Evolutionary conservation across 768 basidiomycete genomes (phyloP).

Genomic region (Tricholoma matsutake): DNA sequence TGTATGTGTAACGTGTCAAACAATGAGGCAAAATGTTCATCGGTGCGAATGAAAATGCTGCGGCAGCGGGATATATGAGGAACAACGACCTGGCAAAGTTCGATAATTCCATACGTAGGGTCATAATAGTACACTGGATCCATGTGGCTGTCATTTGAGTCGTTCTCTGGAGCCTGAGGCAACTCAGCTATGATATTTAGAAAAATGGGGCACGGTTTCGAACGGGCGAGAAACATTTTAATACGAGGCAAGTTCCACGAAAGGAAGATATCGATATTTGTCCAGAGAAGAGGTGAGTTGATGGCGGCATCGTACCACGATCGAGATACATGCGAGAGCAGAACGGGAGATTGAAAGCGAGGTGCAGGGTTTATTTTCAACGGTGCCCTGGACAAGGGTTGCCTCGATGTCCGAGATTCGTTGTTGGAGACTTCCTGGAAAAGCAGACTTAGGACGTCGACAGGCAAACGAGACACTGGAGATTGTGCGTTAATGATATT

Average conservation of each 20-base stretch:
- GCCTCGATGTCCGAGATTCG: too few species aligned
- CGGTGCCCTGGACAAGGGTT: neutral
- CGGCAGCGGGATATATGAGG: neutral
- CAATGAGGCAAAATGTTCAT: neutral
- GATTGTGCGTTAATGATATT: too few species aligned
- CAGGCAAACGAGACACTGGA: too few species aligned
- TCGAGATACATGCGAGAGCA: neutral
- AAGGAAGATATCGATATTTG: neutral
- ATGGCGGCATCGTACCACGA: neutral
- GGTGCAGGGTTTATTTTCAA: neutral
- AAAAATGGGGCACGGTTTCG: neutral
- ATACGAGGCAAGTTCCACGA: neutral
- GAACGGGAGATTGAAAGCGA: neutral
- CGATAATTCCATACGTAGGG: neutral
- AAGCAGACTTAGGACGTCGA: too few species aligned
- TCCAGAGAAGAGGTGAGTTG: neutral
- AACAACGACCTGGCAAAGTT: neutral
- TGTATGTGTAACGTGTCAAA: neutral
- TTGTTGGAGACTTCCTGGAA: too few species aligned
- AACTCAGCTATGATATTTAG: neutral
- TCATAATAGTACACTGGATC: too few species aligned
- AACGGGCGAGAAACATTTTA: neutral
- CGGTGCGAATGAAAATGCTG: neutral
- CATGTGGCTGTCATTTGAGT: too few species aligned
- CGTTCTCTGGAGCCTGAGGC: neutral